Base-by-base conservation (phyloP, 2,329 filamentous ascomycete genomes). In the Aureobasidium sp. region DNA sequence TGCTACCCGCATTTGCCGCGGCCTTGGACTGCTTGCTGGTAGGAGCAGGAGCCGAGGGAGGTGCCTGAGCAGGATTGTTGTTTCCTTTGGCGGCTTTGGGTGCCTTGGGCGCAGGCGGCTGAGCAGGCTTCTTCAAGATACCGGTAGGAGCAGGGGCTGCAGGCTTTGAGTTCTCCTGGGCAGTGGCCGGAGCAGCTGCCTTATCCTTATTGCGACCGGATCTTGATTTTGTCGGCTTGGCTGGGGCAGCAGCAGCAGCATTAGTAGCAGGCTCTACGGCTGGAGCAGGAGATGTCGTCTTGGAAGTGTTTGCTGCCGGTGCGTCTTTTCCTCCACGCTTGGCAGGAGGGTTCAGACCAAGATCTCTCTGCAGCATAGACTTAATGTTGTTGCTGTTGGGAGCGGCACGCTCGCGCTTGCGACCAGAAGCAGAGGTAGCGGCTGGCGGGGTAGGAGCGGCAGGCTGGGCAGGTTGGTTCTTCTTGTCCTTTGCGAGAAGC, bases 281-380 rank as follows among this genome's bases (percentile, higher is more conserved):
- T 30, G 62, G 47, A 27, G 60, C 53, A 15, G 57, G 34, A 13
- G 61, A 50, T 16, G 50, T 60, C 2, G 44, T 41, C 30, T 59
- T 58, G 16, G 25, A 39, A 37, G 52, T 34, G 5, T 41, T 54
- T 37, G 70, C 54, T 37, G 69, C 58, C 9, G 68, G 49, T 21
- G 62, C 59, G 64, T 69, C 62, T 50, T 47, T 64, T 52, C 70
- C 71, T 15, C 73, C 73, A 39, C 74, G 71, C 52, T 64, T 64
- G 49, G 72, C 69, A 36, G 76, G 69, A 42, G 77, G 76, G 34
- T 76, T 76, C 15, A 86, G 75, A 13, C 84, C 84, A 27, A 86
- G 73, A 69, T 87, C 84, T 62, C 84, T 81, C 66, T 86, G 83
- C 3, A 86, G 74, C 69, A 87, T 86, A 53, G 81, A 67, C 77